Evolutionary conservation across 176 grass and related monocot species (phyloP).

Genomic region (Zizania latifolia): DNA sequence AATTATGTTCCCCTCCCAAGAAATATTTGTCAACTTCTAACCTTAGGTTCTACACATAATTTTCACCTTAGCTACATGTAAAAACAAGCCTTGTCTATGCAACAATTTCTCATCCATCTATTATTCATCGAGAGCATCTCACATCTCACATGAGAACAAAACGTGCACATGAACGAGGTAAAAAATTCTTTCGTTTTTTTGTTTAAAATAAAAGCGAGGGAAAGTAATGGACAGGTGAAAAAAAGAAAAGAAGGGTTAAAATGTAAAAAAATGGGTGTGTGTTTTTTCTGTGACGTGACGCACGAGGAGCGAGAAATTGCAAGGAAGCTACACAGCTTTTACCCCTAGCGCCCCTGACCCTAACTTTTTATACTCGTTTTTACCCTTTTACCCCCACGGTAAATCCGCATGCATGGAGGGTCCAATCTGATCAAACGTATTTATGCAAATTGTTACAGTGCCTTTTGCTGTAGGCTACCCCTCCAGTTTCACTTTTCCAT

Average conservation of each 20-base stretch:
- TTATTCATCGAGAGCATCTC: too few relatives aligned
- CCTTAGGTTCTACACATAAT: background rate
- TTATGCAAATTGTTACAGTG: too few relatives aligned
- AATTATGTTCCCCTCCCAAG: background rate
- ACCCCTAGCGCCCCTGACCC: background rate
- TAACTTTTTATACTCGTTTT: background rate
- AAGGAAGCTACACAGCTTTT: background rate
- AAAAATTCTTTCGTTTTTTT: too few relatives aligned
- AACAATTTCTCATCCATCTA: background rate
- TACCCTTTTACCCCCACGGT: background rate
- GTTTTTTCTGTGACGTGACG: constrained; percentile 2
- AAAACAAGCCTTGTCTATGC: background rate
- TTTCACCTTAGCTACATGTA: background rate
- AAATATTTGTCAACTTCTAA: too few relatives aligned
- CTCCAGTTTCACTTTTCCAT: background rate
- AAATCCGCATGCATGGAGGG: background rate
- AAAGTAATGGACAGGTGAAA: background rate
- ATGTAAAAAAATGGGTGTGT: background rate
- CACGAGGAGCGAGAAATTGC: background rate
- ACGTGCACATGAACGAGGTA: too few relatives aligned
- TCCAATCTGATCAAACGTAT: too few relatives aligned
- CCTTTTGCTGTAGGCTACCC: too few relatives aligned
- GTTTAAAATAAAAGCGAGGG: too few relatives aligned
- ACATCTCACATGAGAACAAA: too few relatives aligned
- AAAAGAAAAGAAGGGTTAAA: background rate